Conservation (phyloP, 331 rosid genomes). For the Malus hybrid region DNA sequence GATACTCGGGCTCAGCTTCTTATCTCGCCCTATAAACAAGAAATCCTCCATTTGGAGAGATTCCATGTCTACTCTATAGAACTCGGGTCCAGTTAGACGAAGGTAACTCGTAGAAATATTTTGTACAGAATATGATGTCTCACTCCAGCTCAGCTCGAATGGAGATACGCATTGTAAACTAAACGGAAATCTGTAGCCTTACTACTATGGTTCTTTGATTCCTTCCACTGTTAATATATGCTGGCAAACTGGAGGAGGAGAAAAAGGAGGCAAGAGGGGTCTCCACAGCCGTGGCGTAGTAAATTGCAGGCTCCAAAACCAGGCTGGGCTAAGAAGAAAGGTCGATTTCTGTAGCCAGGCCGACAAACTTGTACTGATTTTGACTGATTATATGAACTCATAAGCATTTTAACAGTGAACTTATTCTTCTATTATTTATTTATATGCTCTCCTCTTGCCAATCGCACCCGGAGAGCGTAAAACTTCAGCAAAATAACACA, state of each 20-base stretch:
- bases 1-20: constrained; percentile 54
- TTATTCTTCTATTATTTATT: not conserved
- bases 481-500: no score
- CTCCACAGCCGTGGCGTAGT: no score
- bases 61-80: constrained; percentile 25
- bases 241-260: not conserved
- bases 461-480: no score
- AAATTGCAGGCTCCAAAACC: no score
- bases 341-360: no score
- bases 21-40: constrained; percentile 19
- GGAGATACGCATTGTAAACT: not conserved
- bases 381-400: not conserved
- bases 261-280: not conserved
- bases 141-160: not conserved
- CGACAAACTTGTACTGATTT: not conserved
- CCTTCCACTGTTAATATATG: not conserved
- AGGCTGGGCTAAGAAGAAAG: no score
- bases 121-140: not conserved
- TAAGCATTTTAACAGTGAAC: not conserved
- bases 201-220: not conserved
- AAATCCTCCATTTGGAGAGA: constrained; percentile 36
- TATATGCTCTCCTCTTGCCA: not conserved
- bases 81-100: not conserved
- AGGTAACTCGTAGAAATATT: not conserved
- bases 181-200: not conserved